phyloP scores from a whole-genome alignment of 768 basidiomycete species.

The Lactarius trivialis region DNA sequence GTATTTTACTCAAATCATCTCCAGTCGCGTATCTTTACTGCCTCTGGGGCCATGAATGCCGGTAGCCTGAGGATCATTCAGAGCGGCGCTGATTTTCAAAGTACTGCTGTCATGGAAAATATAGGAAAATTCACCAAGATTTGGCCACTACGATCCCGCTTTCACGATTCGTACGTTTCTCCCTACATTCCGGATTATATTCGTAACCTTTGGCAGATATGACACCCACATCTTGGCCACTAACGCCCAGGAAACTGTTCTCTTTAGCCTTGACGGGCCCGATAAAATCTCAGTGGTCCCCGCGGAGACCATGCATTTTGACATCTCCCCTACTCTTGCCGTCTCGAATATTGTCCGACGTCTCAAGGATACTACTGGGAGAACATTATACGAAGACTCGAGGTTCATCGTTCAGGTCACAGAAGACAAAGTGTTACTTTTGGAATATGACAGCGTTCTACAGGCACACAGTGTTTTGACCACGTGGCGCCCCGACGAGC shows the following conservation, averaged over 20 bases:
- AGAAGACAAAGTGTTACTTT: conserved; percentile 43
- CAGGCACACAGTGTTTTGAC: conserved; percentile 38
- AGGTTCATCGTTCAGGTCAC: conserved; percentile 71
- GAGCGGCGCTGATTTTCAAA: conserved; percentile 75
- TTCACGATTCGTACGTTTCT: conserved; percentile 43
- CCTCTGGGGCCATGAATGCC: conserved; percentile 72
- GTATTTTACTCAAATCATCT: neutral
- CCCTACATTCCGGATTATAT: neutral
- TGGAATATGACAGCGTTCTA: conserved; percentile 47
- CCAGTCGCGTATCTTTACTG: conserved; percentile 77
- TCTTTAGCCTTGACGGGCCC: conserved; percentile 46
- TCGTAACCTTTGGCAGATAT: conserved; percentile 30
- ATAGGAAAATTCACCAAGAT: conserved; percentile 50
- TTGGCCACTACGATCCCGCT: conserved; percentile 51
- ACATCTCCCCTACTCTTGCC: conserved; percentile 52
- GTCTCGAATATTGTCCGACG: conserved; percentile 49
- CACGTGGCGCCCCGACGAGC: conserved; percentile 34
- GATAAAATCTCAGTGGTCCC: conserved; percentile 40
- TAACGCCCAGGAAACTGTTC: conserved; percentile 46
- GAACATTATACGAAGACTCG: conserved; percentile 38
- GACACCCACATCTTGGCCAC: conserved; percentile 57
- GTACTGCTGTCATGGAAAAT: conserved; percentile 52
- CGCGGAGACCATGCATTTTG: conserved; percentile 38
- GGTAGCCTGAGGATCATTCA: conserved; percentile 74
- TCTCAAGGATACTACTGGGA: conserved; percentile 19